phyloP scores from a whole-genome alignment of 805 yeast genomes.

The Tetrapisispora fleetii region DNA sequence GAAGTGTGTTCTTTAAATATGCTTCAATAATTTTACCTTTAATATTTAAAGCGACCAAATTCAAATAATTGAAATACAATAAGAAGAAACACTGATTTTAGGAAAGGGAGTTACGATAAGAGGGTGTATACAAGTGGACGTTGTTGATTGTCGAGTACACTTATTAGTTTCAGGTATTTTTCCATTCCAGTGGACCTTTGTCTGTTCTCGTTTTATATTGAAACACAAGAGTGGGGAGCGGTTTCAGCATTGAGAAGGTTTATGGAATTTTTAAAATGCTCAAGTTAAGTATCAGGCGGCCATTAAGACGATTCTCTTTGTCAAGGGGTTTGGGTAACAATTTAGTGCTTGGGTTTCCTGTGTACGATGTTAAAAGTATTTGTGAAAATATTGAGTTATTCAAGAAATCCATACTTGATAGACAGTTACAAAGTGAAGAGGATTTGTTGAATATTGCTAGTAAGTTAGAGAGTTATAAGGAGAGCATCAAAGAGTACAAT shows the following conservation, averaged over 20 bases:
- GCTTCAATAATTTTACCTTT: too few species aligned
- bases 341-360: constrained; percentile 15
- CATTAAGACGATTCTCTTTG: neutral
- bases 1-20: too few species aligned
- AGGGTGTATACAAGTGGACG: too few species aligned
- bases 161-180: too few species aligned
- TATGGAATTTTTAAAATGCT: neutral
- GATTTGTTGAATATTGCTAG: constrained; percentile 19
- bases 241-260: too few species aligned
- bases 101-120: too few species aligned
- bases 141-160: too few species aligned
- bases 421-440: constrained; percentile 21
- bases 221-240: too few species aligned
- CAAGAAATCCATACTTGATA: constrained; percentile 18
- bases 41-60: too few species aligned
- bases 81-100: too few species aligned
- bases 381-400: constrained; percentile 12
- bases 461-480: constrained; percentile 22
- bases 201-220: too few species aligned
- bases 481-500: constrained; percentile 13
- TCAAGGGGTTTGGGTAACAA: neutral
- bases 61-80: too few species aligned
- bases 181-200: neutral
- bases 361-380: constrained; percentile 21
- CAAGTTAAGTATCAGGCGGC: neutral